These are phyloP conservation scores for Nakazawaea siamensis DNA, from an alignment of 805 yeast species.

Conservation along the genomic window DNA sequence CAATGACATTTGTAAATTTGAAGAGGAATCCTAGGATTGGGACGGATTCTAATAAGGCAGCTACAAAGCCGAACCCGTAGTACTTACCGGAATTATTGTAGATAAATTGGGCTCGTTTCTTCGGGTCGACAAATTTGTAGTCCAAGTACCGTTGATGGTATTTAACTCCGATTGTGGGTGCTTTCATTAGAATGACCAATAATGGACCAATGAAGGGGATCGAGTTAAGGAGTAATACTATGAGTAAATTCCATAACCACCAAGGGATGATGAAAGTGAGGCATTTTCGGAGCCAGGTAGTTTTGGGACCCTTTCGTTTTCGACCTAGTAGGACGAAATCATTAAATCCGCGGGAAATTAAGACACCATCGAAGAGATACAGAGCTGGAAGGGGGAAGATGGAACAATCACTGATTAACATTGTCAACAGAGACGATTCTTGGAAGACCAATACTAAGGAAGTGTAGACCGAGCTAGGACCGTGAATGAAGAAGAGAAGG, in stretches of 20 bases:
- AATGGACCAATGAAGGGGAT: conserved; percentile 58
- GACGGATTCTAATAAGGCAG: conserved; percentile 41
- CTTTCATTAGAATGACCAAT: conserved; percentile 37
- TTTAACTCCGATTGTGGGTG: conserved; percentile 44
- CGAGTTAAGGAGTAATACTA: conserved; percentile 30
- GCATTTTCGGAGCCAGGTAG: no score
- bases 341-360: conserved; percentile 17
- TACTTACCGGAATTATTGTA: conserved; percentile 7
- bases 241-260: conserved; percentile 28
- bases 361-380: conserved; percentile 23
- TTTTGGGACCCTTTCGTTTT: conserved; percentile 8
- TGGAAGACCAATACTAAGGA: conserved; percentile 19
- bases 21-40: conserved; percentile 49
- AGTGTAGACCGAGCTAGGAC: conserved; percentile 14
- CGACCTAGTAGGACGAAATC: conserved; percentile 13
- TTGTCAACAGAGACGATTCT: conserved; percentile 21
- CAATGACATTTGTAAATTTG: conserved; percentile 49
- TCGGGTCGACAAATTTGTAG: conserved; percentile 26
- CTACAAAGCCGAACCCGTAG: conserved; percentile 39
- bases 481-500: conserved; percentile 14
- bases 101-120: conserved; percentile 2
- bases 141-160: conserved; percentile 50
- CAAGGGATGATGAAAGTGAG: conserved; percentile 34
- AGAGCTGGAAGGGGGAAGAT: conserved; percentile 23
- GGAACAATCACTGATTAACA: conserved; percentile 19